phyloP scores from a whole-genome alignment of 1,284 basidiomycete genomes.

The Puccinia polysora region DNA sequence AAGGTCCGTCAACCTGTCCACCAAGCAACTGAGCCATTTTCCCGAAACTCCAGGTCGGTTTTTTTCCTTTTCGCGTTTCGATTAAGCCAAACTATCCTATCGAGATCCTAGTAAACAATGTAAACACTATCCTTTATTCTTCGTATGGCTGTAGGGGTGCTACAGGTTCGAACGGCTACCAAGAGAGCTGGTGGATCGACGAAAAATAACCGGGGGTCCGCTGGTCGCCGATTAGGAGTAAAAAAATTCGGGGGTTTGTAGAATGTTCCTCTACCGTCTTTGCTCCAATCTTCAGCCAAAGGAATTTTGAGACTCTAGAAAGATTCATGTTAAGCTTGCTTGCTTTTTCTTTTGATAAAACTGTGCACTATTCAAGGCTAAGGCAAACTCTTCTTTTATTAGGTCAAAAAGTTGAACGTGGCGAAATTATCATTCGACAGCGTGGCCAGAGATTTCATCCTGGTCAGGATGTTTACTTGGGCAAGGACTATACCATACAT shows the following conservation, averaged over 20 bases:
- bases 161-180: conserved; percentile 78
- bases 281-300: conserved; percentile 9
- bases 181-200: conserved; percentile 89
- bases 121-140: not conserved
- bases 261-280: not conserved
- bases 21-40: not conserved
- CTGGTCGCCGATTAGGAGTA: conserved; percentile 81
- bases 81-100: not conserved
- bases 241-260: conserved; percentile 84
- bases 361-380: too few species aligned
- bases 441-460: conserved; percentile 83
- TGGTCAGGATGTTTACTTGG: conserved; percentile 80
- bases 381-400: conserved; percentile 1
- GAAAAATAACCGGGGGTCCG: conserved; percentile 81
- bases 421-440: conserved; percentile 89
- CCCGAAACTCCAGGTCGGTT: not conserved
- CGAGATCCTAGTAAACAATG: not conserved
- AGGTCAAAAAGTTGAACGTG: conserved; percentile 83
- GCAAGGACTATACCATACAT: conserved; percentile 85
- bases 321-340: conserved; percentile 45
- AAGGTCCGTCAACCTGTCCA: not conserved
- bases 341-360: conserved; percentile 36
- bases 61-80: not conserved
- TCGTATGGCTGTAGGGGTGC: conserved; percentile 54
- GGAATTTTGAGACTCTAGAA: not conserved